Evolutionary conservation across 139 green algal genomes (phyloP).

Genomic region (Limnomonas spitsbergensis): DNA sequence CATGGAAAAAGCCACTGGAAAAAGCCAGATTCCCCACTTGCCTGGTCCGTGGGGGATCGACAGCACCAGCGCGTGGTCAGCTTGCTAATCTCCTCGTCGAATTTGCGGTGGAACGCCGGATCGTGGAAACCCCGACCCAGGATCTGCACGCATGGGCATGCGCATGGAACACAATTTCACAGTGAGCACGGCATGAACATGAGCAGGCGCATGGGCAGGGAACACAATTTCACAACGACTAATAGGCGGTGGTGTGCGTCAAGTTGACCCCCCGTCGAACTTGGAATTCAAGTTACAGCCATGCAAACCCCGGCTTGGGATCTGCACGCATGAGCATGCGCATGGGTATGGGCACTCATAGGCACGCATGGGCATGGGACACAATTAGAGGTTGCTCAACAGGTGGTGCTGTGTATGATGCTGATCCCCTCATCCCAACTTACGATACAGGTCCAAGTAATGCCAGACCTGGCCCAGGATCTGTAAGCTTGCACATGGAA

Average conservation of each 20-base stretch:
- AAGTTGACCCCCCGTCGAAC: not conserved
- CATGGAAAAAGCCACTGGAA: not conserved
- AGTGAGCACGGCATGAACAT: not conserved
- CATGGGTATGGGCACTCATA: not conserved
- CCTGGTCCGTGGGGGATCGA: slow-evolving; percentile 1
- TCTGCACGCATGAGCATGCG: not conserved
- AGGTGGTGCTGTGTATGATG: too few species aligned
- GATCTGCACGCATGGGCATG: not conserved
- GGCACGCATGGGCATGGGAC: too few species aligned
- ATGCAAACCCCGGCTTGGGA: not conserved
- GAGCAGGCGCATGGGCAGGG: too few species aligned
- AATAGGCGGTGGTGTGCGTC: too few species aligned
- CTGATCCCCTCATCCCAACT: not conserved
- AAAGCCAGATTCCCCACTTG: not conserved
- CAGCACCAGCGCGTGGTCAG: slow-evolving; percentile 7
- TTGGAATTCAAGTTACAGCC: not conserved
- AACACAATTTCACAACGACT: too few species aligned
- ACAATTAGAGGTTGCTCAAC: too few species aligned
- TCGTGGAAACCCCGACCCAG: not conserved
- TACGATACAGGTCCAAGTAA: not conserved
- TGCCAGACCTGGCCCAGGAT: not conserved
- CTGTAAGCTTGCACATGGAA: too few species aligned
- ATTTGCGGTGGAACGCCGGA: not conserved
- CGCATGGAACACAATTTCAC: not conserved
- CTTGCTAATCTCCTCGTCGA: slow-evolving; percentile 1